phyloP scores from a whole-genome alignment of 148 eudicot species.

The Amaranthus hypochondriacus region DNA sequence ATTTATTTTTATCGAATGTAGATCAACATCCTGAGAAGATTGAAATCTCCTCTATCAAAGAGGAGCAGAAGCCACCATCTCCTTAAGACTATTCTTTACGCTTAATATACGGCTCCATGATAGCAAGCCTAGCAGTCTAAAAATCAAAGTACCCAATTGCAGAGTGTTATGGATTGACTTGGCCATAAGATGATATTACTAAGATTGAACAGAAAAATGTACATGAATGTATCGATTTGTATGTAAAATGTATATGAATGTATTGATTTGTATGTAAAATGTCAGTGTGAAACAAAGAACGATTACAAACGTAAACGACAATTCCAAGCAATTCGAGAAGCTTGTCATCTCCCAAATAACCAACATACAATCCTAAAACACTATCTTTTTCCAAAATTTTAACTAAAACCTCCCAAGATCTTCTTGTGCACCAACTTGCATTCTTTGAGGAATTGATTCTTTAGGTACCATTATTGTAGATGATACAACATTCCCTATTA shows the following conservation, averaged over 20 bases:
- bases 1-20: too few relatives aligned
- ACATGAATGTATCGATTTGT: too few relatives aligned
- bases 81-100: constrained; percentile 40
- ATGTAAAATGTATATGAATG: too few relatives aligned
- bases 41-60: not conserved
- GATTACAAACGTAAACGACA: constrained; percentile 44
- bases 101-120: constrained; percentile 65
- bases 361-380: constrained; percentile 73
- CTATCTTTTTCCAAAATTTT: constrained; percentile 74
- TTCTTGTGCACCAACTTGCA: constrained; percentile 89
- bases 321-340: constrained; percentile 82
- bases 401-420: constrained; percentile 80
- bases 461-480: constrained; percentile 95
- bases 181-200: too few relatives aligned
- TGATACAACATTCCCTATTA: constrained; percentile 85
- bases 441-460: constrained; percentile 70
- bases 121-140: constrained; percentile 79
- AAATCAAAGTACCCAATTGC: constrained; percentile 90
- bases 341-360: constrained; percentile 86
- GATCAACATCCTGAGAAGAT: too few relatives aligned
- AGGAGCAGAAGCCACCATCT: constrained; percentile 16
- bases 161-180: constrained; percentile 19
- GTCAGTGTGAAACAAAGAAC: too few relatives aligned
- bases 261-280: too few relatives aligned
- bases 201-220: too few relatives aligned